phyloP scores from a whole-genome alignment of 169 alveolate genomes.

The Plasmodium malariae region DNA sequence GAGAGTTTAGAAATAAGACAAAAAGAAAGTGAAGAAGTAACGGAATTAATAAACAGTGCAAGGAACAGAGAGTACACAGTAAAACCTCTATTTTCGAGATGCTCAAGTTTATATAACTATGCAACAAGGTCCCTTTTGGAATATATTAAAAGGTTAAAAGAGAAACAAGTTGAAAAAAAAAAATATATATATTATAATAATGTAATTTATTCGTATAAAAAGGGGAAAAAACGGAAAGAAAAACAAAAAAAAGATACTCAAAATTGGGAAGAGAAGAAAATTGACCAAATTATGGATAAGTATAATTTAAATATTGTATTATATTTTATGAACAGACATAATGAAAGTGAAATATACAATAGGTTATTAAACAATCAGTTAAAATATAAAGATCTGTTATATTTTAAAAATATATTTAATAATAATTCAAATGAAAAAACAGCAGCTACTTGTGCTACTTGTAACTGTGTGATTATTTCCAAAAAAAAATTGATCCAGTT shows the following conservation, averaged over 20 bases:
- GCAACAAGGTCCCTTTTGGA: neutral
- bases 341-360: slow-evolving; percentile 4
- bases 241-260: neutral
- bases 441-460: slow-evolving; percentile 6
- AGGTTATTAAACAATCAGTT: slow-evolving; percentile 22
- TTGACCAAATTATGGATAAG: neutral
- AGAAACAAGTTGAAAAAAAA: neutral
- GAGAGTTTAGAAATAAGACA: no score
- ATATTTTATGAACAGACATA: slow-evolving; percentile 10
- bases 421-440: neutral
- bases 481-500: slow-evolving; percentile 22
- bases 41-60: no score
- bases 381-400: slow-evolving; percentile 12
- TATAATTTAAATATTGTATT: slow-evolving; percentile 14
- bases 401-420: slow-evolving; percentile 1
- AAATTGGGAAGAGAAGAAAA: neutral
- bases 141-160: neutral
- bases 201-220: neutral
- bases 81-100: neutral
- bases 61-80: neutral
- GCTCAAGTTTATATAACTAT: neutral
- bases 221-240: neutral
- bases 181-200: neutral
- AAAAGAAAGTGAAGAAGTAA: no score
- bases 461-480: slow-evolving; percentile 32